Evolutionary conservation across 2,329 filamentous ascomycete genomes (phyloP).

Genomic region (Chrysoporthe austroafricana): DNA sequence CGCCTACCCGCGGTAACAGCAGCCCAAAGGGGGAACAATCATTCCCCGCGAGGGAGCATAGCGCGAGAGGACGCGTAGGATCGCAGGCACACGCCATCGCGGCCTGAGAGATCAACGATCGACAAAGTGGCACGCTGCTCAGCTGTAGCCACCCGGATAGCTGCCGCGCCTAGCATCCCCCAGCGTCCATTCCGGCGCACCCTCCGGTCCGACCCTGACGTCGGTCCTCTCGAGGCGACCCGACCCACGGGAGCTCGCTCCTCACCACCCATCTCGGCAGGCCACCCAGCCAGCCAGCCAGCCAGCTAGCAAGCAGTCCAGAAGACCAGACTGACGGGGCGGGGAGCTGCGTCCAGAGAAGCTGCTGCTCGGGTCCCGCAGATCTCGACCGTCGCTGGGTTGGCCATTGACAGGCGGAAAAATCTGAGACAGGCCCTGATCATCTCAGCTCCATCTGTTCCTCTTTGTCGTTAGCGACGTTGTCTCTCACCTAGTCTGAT

Average conservation of each 20-base stretch:
- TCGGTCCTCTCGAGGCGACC: too few species aligned
- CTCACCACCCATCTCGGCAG: background rate
- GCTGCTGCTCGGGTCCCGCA: background rate
- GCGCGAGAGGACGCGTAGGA: background rate
- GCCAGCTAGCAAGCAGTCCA: background rate
- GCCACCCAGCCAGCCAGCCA: background rate
- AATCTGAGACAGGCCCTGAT: slow-evolving; percentile 1
- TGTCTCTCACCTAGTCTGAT: background rate
- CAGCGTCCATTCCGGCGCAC: background rate
- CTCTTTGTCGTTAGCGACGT: background rate
- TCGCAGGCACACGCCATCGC: background rate
- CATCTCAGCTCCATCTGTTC: background rate
- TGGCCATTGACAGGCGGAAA: background rate
- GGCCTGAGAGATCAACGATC: background rate
- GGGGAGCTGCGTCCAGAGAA: background rate
- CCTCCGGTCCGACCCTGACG: background rate
- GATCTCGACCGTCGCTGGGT: background rate
- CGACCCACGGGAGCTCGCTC: background rate
- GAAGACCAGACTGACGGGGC: too few species aligned
- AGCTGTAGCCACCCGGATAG: background rate
- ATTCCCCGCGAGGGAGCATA: background rate
- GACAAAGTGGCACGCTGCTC: background rate
- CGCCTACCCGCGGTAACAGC: background rate
- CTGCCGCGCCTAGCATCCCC: background rate
- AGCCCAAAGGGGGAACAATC: background rate